Percentiles rank a stretch among this genome's conserved stretches.
Conservation (phyloP, 1,284 basidiomycete species). For the Vanrija humicola region DNA sequence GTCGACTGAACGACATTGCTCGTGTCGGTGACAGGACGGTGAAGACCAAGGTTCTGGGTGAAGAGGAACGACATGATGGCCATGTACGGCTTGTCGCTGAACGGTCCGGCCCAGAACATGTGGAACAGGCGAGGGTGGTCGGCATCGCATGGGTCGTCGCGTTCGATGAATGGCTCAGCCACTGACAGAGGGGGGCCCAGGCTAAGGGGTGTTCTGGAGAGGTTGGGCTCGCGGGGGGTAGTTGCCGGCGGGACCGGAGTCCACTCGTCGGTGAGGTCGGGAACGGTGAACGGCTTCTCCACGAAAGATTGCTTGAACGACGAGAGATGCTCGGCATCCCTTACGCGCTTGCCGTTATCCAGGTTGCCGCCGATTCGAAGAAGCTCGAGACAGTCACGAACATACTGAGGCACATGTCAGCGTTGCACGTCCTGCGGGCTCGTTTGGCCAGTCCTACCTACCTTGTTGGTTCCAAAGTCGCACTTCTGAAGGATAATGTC, state of each 20-base stretch:
- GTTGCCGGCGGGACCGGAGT: conserved; percentile 10
- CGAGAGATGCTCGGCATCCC: conserved; percentile 58
- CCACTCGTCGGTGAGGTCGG: conserved; percentile 1
- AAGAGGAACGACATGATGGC: conserved; percentile 73
- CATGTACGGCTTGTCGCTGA: conserved; percentile 79
- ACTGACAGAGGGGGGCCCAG: conserved; percentile 32
- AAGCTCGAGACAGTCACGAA: conserved; percentile 71
- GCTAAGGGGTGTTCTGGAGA: conserved; percentile 35
- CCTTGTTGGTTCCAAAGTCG: conserved; percentile 76
- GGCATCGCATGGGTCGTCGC: conserved; percentile 59
- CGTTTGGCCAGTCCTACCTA: conserved; percentile 40
- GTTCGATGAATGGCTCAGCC: conserved; percentile 35
- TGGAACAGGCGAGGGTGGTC: conserved; percentile 71
- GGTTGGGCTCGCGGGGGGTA: conserved; percentile 14
- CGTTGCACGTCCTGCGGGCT: neutral
- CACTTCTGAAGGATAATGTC: conserved; percentile 85
- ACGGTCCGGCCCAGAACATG: conserved; percentile 80
- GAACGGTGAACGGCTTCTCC: conserved; percentile 7
- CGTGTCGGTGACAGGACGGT: conserved; percentile 42
- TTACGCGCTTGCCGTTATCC: conserved; percentile 59
- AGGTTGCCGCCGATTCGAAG: conserved; percentile 63
- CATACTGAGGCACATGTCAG: conserved; percentile 54
- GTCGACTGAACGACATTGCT: conserved; percentile 41
- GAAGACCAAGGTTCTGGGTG: conserved; percentile 73
- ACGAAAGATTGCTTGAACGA: conserved; percentile 63